These are phyloP conservation scores for Durio zibethinus DNA, from an alignment of 345 rosid species.

Conservation along the genomic window DNA sequence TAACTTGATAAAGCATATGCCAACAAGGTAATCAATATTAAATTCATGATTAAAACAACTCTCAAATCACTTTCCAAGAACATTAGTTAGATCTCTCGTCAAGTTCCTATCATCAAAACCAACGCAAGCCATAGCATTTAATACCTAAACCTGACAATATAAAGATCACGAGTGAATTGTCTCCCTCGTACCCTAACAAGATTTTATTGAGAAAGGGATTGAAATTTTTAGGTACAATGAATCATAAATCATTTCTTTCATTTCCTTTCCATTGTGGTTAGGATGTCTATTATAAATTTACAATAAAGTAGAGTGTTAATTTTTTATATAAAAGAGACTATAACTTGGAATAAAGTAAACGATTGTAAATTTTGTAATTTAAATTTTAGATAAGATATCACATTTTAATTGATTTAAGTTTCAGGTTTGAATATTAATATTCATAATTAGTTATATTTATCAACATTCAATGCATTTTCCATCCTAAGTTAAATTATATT, in stretches of 20 bases:
- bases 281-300: background rate
- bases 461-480: background rate
- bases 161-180: conserved; percentile 42
- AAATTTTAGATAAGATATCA: too few relatives aligned
- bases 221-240: background rate
- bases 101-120: background rate
- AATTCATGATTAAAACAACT: background rate
- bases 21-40: background rate
- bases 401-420: too few relatives aligned
- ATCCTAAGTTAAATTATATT: background rate
- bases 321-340: too few relatives aligned
- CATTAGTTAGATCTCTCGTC: background rate
- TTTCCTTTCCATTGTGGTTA: background rate
- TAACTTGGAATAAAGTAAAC: too few relatives aligned
- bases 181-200: conserved; percentile 39
- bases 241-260: background rate
- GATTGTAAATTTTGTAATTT: too few relatives aligned
- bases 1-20: background rate
- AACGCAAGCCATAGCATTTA: background rate
- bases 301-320: background rate
- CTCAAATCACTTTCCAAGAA: background rate
- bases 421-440: too few relatives aligned
- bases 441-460: too few relatives aligned
- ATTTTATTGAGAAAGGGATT: conserved; percentile 24
- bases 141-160: conserved; percentile 23